Evolutionary conservation across 2,329 filamentous ascomycete species (phyloP).

Genomic region (Neonectria magnoliae): DNA sequence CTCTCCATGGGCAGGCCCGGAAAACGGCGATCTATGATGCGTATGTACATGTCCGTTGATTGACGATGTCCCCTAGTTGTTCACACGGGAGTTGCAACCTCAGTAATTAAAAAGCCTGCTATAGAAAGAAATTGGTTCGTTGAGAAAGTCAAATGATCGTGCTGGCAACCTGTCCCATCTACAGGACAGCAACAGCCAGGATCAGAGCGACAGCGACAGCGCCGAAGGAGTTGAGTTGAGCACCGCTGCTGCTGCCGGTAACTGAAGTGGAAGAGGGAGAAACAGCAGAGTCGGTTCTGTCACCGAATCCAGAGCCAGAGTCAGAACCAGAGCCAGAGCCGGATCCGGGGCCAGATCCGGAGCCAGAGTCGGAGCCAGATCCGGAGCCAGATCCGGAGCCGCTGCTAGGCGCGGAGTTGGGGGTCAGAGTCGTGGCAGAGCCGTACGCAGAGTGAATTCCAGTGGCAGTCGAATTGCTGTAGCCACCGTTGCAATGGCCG

Average conservation of each 20-base stretch:
- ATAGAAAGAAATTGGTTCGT: slow-evolving; percentile 12
- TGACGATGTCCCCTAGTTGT: not conserved
- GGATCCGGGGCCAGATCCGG: slow-evolving; percentile 26
- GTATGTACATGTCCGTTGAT: slow-evolving; percentile 21
- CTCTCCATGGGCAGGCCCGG: not conserved
- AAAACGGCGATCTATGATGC: slow-evolving; percentile 3
- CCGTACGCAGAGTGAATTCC: slow-evolving; percentile 6
- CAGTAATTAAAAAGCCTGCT: slow-evolving; percentile 12
- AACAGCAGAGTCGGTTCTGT: slow-evolving; percentile 18
- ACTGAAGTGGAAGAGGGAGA: slow-evolving; percentile 14
- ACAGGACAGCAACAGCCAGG: slow-evolving; percentile 45
- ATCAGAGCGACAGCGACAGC: slow-evolving; percentile 46
- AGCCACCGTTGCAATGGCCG: not conserved
- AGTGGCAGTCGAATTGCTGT: slow-evolving; percentile 15
- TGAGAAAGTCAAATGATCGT: slow-evolving; percentile 8
- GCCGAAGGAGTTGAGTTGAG: slow-evolving; percentile 44
- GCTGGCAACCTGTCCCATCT: slow-evolving; percentile 16
- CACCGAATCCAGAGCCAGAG: slow-evolving; percentile 17
- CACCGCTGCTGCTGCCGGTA: slow-evolving; percentile 29
- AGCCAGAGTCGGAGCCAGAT: slow-evolving; percentile 14
- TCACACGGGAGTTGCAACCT: slow-evolving; percentile 1
- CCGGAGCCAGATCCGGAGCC: slow-evolving; percentile 28
- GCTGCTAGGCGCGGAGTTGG: not conserved
- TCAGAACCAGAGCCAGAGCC: slow-evolving; percentile 41
- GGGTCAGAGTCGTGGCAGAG: not conserved